Conservation (phyloP, 1,284 basidiomycete genomes). For the Cryptococcus sp. region DNA sequence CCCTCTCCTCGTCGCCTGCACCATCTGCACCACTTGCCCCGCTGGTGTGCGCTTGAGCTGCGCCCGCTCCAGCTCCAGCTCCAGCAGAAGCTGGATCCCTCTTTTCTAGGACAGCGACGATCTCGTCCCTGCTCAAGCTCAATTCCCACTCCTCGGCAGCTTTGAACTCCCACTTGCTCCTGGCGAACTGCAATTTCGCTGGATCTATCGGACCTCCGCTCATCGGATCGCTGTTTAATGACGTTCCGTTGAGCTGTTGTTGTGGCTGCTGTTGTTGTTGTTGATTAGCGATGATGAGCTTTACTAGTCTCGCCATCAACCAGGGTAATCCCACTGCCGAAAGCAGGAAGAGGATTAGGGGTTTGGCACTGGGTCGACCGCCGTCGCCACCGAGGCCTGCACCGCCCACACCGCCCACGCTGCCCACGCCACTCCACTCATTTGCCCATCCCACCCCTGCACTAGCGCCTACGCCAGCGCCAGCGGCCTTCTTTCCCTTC, state of each 20-base stretch:
- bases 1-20: slow-evolving; percentile 69
- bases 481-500: slow-evolving; percentile 59
- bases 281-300: slow-evolving; percentile 69
- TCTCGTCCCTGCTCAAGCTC: slow-evolving; percentile 81
- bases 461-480: slow-evolving; percentile 33
- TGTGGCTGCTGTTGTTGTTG: slow-evolving; percentile 45
- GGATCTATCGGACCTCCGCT: slow-evolving; percentile 54
- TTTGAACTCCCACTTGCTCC: slow-evolving; percentile 79
- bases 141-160: slow-evolving; percentile 77
- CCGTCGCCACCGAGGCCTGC: not conserved
- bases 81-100: slow-evolving; percentile 61
- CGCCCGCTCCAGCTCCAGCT: too few relatives aligned
- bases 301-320: slow-evolving; percentile 88
- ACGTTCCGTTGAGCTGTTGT: slow-evolving; percentile 26
- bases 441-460: slow-evolving; percentile 49
- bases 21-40: slow-evolving; percentile 61
- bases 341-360: slow-evolving; percentile 89
- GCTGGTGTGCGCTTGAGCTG: too few relatives aligned
- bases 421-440: slow-evolving; percentile 43
- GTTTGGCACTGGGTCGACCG: slow-evolving; percentile 75
- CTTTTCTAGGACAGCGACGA: slow-evolving; percentile 89
- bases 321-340: slow-evolving; percentile 94
- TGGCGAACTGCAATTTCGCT: slow-evolving; percentile 75
- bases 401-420: not conserved
- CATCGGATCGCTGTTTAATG: slow-evolving; percentile 25